Percentiles rank a stretch among this genome's conserved stretches.
These are phyloP conservation scores for Mimosa pudica DNA, from an alignment of 306 rosid genomes.

Conservation along the genomic window DNA sequence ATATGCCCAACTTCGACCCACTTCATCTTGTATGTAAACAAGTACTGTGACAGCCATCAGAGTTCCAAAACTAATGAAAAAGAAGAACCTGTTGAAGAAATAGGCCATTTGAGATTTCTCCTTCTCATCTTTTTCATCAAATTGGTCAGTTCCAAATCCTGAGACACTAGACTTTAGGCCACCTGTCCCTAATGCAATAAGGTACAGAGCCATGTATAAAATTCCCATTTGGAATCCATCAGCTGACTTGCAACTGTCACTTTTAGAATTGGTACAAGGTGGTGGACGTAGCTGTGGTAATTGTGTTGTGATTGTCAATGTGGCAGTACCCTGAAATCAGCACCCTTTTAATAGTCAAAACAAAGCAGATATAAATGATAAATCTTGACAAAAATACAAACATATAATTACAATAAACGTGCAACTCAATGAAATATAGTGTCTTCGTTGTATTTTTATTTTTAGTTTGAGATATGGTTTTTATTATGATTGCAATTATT, in stretches of 20 bases:
- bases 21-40: slow-evolving; percentile 84
- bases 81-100: slow-evolving; percentile 85
- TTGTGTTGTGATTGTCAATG: slow-evolving; percentile 71
- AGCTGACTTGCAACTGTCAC: slow-evolving; percentile 59
- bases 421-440: neutral
- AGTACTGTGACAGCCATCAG: slow-evolving; percentile 87
- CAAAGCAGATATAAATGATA: neutral
- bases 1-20: slow-evolving; percentile 81
- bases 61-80: slow-evolving; percentile 79
- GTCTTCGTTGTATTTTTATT: neutral
- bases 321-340: slow-evolving; percentile 65
- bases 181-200: slow-evolving; percentile 82
- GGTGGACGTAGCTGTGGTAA: slow-evolving; percentile 75
- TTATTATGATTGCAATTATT: too few species aligned
- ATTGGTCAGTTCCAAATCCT: slow-evolving; percentile 91
- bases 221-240: slow-evolving; percentile 80
- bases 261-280: slow-evolving; percentile 46
- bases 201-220: slow-evolving; percentile 65
- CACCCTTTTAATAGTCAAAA: slow-evolving; percentile 21
- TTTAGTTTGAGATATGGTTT: neutral
- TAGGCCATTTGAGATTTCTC: slow-evolving; percentile 82
- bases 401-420: neutral
- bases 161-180: slow-evolving; percentile 95
- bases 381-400: neutral
- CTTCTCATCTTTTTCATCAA: slow-evolving; percentile 80